Evolutionary conservation across 169 alveolate species (phyloP).

Genomic region (Cryptosporidium ryanae): DNA sequence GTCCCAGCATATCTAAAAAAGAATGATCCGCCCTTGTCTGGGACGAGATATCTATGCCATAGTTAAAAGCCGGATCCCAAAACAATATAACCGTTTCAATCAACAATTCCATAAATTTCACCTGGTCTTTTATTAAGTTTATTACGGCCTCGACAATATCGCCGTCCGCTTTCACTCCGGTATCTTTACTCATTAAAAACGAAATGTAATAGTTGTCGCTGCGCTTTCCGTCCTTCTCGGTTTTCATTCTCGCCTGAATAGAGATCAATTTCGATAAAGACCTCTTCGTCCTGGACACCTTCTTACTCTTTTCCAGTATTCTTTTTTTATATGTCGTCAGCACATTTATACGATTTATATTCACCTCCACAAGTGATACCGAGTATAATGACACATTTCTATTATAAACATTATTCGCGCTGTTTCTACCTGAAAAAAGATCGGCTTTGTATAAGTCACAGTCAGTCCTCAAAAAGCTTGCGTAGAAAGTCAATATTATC

Average conservation of each 20-base stretch:
- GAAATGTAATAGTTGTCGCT: too few species aligned
- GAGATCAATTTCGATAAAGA: background rate
- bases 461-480: background rate
- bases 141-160: background rate
- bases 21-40: background rate
- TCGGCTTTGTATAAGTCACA: too few species aligned
- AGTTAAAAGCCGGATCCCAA: constrained; percentile 48
- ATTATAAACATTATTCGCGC: too few species aligned
- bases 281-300: constrained; percentile 4
- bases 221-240: too few species aligned
- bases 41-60: constrained; percentile 64
- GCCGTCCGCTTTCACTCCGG: constrained; percentile 11
- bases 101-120: constrained; percentile 5
- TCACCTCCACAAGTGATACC: constrained; percentile 10
- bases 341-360: constrained; percentile 1
- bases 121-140: constrained; percentile 18
- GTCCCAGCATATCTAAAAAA: constrained; percentile 67
- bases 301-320: constrained; percentile 6
- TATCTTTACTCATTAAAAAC: too few species aligned
- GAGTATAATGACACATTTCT: background rate
- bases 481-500: background rate
- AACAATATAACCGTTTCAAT: constrained; percentile 9
- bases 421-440: too few species aligned
- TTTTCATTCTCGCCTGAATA: background rate
- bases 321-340: constrained; percentile 10